phyloP scores from a whole-genome alignment of 768 basidiomycete species.

The Lactarius hengduanensis region DNA sequence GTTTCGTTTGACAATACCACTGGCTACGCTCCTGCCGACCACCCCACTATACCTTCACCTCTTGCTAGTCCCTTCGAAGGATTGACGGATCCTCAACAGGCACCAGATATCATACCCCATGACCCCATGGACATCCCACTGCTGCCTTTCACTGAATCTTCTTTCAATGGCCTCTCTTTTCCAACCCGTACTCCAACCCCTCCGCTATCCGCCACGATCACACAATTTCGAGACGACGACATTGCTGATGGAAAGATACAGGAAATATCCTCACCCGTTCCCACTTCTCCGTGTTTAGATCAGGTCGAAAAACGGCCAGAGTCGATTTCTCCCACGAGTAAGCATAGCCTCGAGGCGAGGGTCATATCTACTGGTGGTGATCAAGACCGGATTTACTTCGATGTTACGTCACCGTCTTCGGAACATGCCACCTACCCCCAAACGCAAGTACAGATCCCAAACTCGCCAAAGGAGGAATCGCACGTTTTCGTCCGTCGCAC shows the following conservation, averaged over 20 bases:
- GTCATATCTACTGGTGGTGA: conserved; percentile 2
- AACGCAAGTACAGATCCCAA: neutral
- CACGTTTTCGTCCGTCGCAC: conserved; percentile 13
- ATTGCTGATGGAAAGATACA: conserved; percentile 1
- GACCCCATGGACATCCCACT: conserved; percentile 3
- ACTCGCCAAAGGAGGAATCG: conserved; percentile 1
- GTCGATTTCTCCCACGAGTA: neutral
- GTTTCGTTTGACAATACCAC: conserved; percentile 16
- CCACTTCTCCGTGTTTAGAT: conserved; percentile 2
- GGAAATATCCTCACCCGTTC: neutral
- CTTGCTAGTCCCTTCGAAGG: neutral
- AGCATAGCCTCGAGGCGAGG: neutral
- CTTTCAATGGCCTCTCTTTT: conserved; percentile 16
- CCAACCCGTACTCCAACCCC: conserved; percentile 25
- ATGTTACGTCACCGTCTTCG: neutral
- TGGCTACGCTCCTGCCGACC: neutral
- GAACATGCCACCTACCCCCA: neutral
- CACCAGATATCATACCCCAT: conserved; percentile 3
- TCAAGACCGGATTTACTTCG: neutral
- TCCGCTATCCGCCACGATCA: conserved; percentile 23
- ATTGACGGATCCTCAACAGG: conserved; percentile 1
- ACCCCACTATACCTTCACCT: neutral
- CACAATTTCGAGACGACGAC: conserved; percentile 14
- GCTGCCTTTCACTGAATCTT: neutral
- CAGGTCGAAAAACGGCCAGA: neutral